Evolutionary conservation across 306 rosid species (phyloP), one percentile per base, ranked within the genome.

Genomic region (Crataegus laevigata): DNA sequence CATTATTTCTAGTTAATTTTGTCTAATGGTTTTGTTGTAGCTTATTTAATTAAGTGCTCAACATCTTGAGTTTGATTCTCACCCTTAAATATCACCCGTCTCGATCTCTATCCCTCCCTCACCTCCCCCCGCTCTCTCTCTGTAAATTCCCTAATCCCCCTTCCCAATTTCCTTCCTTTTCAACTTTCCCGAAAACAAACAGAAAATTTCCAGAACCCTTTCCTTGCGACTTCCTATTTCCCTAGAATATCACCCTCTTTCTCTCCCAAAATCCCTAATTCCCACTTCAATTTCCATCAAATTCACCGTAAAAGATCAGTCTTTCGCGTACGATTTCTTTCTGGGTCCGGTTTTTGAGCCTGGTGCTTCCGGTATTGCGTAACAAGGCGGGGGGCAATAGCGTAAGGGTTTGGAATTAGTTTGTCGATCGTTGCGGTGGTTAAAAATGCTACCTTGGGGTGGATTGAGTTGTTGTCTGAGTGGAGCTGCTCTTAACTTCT

Each of bases 401-500:
- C 11, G 12, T 13, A 24, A 67, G 58, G 66, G 61, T 68, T 68
- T 69, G 67, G 40, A 60, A 81, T 74, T 81, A 71, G 77, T 75
- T 42, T 75, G 62, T 58, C 25, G 30, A 38, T 45, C 26, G 45
- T 51, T 76, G 18, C n/a, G 54, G 66, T 12, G 29, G 75, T 47
- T 60, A 81, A 85, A 82, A 79, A 94, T 88, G 97, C 66, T 92
- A 79, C 99, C 98, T 58, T 92, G 96, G 99, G 90, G 97, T 73
- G 99, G 99, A 69, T 28, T 94, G 69, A 89, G 96, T 77, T 94
- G 99, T 72, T 94, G 99, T 79, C 68, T 94, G 84, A 92, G 99
- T 85, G 97, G 94, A 61, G 96, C 92, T 83, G 96, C 96, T 74
- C 96, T 68, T 92, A 92, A 79, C 93, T 92, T 84, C 99, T 94